phyloP scores from a whole-genome alignment of 2,329 filamentous ascomycete genomes.

The Raffaelea arxii region DNA sequence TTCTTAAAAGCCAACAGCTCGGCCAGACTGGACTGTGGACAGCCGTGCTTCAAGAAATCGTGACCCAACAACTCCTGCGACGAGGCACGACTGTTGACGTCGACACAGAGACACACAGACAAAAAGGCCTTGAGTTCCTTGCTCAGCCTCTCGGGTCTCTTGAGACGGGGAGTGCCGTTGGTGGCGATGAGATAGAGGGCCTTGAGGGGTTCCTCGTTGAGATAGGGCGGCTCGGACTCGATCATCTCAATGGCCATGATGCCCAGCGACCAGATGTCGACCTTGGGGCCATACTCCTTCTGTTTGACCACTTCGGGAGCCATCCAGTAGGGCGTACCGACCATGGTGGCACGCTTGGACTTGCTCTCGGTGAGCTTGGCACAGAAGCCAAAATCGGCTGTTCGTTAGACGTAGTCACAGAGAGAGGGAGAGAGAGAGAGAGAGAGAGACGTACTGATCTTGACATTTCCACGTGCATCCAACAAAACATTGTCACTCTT shows the following conservation, averaged over 20 bases:
- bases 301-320: constrained; percentile 98
- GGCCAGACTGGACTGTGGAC: constrained; percentile 69
- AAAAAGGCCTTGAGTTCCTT: constrained; percentile 98
- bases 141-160: constrained; percentile 96
- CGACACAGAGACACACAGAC: constrained; percentile 90
- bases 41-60: constrained; percentile 91
- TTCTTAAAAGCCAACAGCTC: constrained; percentile 85
- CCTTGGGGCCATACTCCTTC: constrained; percentile 96
- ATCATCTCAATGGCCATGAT: constrained; percentile 99
- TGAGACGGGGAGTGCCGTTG: constrained; percentile 90
- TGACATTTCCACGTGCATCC: constrained; percentile 89
- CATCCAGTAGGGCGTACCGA: constrained; percentile 99
- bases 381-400: constrained; percentile 97
- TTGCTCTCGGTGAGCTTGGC: constrained; percentile 96
- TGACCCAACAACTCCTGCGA: constrained; percentile 82
- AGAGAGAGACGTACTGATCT: constrained; percentile 93
- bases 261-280: constrained; percentile 96
- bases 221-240: constrained; percentile 92
- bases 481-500: constrained; percentile 98
- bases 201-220: constrained; percentile 96
- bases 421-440: too few species aligned
- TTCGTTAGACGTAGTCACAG: background rate
- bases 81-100: constrained; percentile 88
- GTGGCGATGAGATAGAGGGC: constrained; percentile 96
- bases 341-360: constrained; percentile 97